phyloP scores from a whole-genome alignment of 108 stramenopile species.

The Fragilaria crotonensis region DNA sequence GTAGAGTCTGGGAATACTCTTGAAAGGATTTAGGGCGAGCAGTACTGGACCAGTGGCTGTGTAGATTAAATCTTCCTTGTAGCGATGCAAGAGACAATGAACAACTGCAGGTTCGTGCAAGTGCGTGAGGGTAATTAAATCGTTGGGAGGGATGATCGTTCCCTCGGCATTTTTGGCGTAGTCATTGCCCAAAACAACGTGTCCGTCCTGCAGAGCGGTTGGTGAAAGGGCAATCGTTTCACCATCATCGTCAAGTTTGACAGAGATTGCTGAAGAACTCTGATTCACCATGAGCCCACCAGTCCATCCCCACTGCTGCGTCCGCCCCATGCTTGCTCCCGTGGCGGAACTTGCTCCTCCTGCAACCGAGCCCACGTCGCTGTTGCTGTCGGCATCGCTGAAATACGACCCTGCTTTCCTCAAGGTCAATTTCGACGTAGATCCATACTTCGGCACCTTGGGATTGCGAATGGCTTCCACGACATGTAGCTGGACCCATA shows the following conservation, averaged over 20 bases:
- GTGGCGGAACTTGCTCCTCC: not conserved
- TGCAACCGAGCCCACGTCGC: not conserved
- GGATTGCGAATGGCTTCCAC: not conserved
- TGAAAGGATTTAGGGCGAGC: constrained; percentile 93
- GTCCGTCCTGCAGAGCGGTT: not conserved
- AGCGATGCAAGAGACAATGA: constrained; percentile 75
- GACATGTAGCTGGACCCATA: not conserved
- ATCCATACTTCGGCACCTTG: not conserved
- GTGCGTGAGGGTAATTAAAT: constrained; percentile 67
- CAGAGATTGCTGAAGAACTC: not conserved
- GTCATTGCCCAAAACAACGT: constrained; percentile 8
- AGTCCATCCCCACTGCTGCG: not conserved
- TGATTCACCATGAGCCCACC: not conserved
- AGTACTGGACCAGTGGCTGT: constrained; percentile 91
- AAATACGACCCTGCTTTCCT: not conserved
- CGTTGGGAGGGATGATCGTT: constrained; percentile 33
- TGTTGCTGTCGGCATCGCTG: not conserved
- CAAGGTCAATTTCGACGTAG: too few relatives aligned
- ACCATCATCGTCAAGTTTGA: not conserved
- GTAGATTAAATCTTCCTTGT: constrained; percentile 76
- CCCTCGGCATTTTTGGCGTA: constrained; percentile 6
- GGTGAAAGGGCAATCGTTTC: not conserved
- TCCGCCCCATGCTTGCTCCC: not conserved
- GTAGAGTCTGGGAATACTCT: constrained; percentile 49
- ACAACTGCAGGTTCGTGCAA: constrained; percentile 83